Evolutionary conservation across 2,329 filamentous ascomycete species (phyloP).

Genomic region (Aspergillus calidoustus): DNA sequence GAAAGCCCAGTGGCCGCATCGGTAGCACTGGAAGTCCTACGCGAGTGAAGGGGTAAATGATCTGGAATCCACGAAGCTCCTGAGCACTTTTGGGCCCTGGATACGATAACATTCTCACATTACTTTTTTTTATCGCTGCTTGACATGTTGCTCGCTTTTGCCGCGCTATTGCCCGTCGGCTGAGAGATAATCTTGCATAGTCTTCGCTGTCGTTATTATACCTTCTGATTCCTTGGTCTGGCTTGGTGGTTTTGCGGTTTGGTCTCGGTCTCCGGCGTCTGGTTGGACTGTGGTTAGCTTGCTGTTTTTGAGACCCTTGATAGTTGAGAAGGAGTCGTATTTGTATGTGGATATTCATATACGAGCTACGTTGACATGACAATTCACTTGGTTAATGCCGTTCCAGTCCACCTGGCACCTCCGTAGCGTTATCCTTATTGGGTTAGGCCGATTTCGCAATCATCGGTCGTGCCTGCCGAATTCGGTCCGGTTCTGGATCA

Average conservation of each 20-base stretch:
- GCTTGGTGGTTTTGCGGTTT: slow-evolving; percentile 19
- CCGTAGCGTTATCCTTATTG: neutral
- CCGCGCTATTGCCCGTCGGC: slow-evolving; percentile 14
- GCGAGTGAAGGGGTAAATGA: slow-evolving; percentile 29
- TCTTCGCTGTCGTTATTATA: slow-evolving; percentile 21
- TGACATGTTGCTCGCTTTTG: slow-evolving; percentile 6
- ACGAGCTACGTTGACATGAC: slow-evolving; percentile 32
- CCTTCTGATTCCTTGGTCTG: slow-evolving; percentile 21
- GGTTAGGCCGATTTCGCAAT: neutral
- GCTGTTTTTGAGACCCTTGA: slow-evolving; percentile 7
- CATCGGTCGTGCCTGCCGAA: neutral
- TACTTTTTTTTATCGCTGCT: slow-evolving; percentile 15
- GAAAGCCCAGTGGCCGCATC: slow-evolving; percentile 53
- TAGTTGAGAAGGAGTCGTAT: neutral
- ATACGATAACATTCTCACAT: slow-evolving; percentile 28
- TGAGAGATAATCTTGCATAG: slow-evolving; percentile 26
- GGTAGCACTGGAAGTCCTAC: slow-evolving; percentile 47
- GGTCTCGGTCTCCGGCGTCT: slow-evolving; percentile 32
- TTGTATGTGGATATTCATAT: slow-evolving; percentile 27
- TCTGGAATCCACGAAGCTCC: slow-evolving; percentile 8
- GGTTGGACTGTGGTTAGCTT: slow-evolving; percentile 28
- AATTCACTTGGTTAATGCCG: slow-evolving; percentile 25
- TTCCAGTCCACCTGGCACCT: neutral
- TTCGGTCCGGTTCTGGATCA: neutral
- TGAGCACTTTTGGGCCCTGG: slow-evolving; percentile 15